Evolutionary conservation across 345 rosid genomes (phyloP), one percentile per base, ranked within the genome.

Genomic region (Moricandia moricandioides): DNA sequence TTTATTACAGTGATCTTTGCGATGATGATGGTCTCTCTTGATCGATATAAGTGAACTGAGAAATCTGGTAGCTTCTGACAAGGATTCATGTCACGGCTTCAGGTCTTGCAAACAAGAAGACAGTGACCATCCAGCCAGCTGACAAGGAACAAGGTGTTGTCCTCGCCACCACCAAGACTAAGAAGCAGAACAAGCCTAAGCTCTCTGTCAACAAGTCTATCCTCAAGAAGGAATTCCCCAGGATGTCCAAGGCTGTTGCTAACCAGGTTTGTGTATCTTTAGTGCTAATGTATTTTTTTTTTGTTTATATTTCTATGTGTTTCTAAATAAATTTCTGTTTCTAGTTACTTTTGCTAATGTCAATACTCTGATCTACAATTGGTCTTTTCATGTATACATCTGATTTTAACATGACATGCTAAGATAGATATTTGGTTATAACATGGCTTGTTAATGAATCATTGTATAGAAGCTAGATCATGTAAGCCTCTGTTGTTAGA

Each of bases 151-250:
- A 78, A 63, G 78, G 82, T 35, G 87, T 91, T 55, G 80, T 89
- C 59, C 85, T 94, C 17, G 89, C 88, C 6, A 91, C 96, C 2
- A 75, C 85, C n/a, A 94, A 89, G 89, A 88, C 92, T 63, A 94
- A 85, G 89, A 87, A 87, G 80, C 96, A 84, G 81, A 88, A 88
- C 86, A 52, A 16, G 57, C 26, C 57, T 52, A 52, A 52, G 12
- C 2, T 52, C 11, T 52, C 57, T 52, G 57, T 52, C 57, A 52
- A 52, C 57, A 52, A 52, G 57, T 52, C 26, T 3, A 3, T 52
- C 27, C 57, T 16, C 5, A 52, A 52, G 57, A 52, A 52, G 57
- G 57, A 52, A 52, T 52, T 52, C 57, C 26, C 57, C 1, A 17
- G 57, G 57, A 52, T 52, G 57, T 52, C 57, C 57, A 52, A 52